Percentiles rank a stretch among this genome's conserved stretches.
Conservation (phyloP, 768 basidiomycete species). For the Hypholoma sublateritium region DNA sequence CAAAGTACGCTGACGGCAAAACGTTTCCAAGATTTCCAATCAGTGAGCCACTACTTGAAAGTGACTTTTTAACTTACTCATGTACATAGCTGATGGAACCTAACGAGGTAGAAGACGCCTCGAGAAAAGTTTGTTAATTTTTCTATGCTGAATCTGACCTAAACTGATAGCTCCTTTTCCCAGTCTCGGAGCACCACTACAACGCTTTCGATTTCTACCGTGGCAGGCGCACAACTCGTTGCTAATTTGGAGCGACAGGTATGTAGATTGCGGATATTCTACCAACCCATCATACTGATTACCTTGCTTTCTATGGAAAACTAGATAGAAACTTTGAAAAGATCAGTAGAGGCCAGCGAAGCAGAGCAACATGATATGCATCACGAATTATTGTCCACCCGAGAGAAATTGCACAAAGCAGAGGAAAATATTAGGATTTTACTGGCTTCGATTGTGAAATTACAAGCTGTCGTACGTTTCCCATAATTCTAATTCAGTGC, state of each 20-base stretch:
- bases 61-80: no score
- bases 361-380: slow-evolving; percentile 21
- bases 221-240: neutral
- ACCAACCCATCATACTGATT: neutral
- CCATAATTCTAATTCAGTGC: neutral
- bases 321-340: slow-evolving; percentile 24
- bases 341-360: slow-evolving; percentile 16
- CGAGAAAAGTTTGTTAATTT: neutral
- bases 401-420: slow-evolving; percentile 26
- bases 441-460: slow-evolving; percentile 25
- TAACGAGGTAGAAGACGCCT: neutral
- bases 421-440: slow-evolving; percentile 28
- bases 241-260: neutral
- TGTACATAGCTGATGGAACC: neutral
- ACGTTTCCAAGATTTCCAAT: neutral
- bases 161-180: no score
- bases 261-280: neutral
- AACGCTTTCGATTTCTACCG: no score
- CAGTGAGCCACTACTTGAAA: neutral
- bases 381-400: slow-evolving; percentile 20
- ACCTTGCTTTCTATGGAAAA: neutral
- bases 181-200: no score
- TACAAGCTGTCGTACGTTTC: slow-evolving; percentile 25
- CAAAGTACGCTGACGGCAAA: neutral
- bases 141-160: neutral